Conservation (phyloP, 768 basidiomycete genomes). For the Panus rudis region DNA sequence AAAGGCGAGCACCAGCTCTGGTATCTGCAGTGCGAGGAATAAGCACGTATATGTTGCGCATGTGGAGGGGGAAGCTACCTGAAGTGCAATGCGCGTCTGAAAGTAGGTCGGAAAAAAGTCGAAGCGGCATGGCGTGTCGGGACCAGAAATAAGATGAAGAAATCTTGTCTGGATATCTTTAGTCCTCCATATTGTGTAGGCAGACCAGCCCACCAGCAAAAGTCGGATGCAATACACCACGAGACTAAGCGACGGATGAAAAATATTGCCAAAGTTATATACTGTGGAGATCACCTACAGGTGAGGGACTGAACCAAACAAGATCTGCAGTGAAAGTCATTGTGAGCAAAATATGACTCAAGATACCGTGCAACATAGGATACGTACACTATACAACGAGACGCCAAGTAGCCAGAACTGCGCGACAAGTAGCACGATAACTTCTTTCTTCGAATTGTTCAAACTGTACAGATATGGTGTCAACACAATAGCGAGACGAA, state of each 20-base stretch:
- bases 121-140: constrained; percentile 41
- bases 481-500: background rate
- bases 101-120: constrained; percentile 43
- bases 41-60: background rate
- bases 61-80: constrained; percentile 26
- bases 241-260: constrained; percentile 25
- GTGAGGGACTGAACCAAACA: constrained; percentile 48
- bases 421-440: constrained; percentile 37
- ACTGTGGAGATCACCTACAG: constrained; percentile 27
- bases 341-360: background rate
- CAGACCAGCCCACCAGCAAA: constrained; percentile 42
- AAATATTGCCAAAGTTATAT: background rate
- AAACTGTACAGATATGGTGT: constrained; percentile 25
- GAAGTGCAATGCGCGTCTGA: constrained; percentile 29
- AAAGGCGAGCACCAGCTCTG: constrained; percentile 39
- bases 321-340: constrained; percentile 22
- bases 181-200: constrained; percentile 44
- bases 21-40: constrained; percentile 29
- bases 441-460: constrained; percentile 38
- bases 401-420: constrained; percentile 52
- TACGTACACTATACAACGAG: constrained; percentile 34
- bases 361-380: background rate
- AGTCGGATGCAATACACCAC: constrained; percentile 42
- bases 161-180: constrained; percentile 27
- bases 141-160: constrained; percentile 29